These are phyloP conservation scores for Cladosporium sp. DNA, from an alignment of 2,329 filamentous ascomycete species.

Conservation along the genomic window DNA sequence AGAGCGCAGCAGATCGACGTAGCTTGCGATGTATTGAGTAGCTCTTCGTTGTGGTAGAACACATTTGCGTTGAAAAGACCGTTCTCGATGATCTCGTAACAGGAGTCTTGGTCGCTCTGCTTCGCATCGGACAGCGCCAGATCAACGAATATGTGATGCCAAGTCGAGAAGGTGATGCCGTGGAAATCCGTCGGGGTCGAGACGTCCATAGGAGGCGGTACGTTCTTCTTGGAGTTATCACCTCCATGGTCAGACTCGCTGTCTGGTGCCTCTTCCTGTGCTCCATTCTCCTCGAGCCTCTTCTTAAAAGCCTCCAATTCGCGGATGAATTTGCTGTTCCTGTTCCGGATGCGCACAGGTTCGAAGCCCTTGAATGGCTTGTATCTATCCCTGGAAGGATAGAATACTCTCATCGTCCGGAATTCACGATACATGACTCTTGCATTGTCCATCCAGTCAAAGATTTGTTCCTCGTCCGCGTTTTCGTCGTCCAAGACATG, in stretches of 20 bases:
- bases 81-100: conserved; percentile 75
- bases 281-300: conserved; percentile 37
- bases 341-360: not conserved
- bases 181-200: conserved; percentile 57
- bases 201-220: conserved; percentile 7
- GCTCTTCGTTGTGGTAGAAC: conserved; percentile 58
- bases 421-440: conserved; percentile 58
- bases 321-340: conserved; percentile 19
- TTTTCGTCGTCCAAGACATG: conserved; percentile 40
- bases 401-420: conserved; percentile 56
- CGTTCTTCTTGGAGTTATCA: conserved; percentile 14
- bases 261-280: conserved; percentile 2
- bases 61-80: conserved; percentile 73
- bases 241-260: conserved; percentile 19
- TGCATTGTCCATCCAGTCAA: conserved; percentile 57
- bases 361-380: conserved; percentile 43
- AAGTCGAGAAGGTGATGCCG: conserved; percentile 74
- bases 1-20: conserved; percentile 64
- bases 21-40: conserved; percentile 26
- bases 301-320: conserved; percentile 36
- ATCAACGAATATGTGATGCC: conserved; percentile 87
- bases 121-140: conserved; percentile 75
- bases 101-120: conserved; percentile 61
- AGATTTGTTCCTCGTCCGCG: conserved; percentile 47
- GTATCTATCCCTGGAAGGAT: conserved; percentile 48